Evolutionary conservation across 306 rosid species (phyloP), one percentile per base, ranked within the genome.

Genomic region (Fragaria iinumae): DNA sequence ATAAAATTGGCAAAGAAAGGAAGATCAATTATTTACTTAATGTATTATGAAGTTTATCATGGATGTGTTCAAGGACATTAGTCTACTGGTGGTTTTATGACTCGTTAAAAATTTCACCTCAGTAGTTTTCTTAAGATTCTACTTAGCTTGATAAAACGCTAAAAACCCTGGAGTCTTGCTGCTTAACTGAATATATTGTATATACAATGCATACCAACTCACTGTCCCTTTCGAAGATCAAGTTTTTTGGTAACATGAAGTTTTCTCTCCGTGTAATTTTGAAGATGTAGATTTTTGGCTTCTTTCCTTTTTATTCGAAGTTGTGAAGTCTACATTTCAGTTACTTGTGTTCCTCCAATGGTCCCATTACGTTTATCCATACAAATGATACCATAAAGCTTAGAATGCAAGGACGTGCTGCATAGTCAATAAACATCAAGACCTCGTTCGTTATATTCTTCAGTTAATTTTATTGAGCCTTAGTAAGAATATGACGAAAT

Each of bases 1-100:
- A 27, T 27, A 27, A 27, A 27, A 27, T 27, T 27, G 29, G 29
- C 5, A 29, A 29, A 83, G 25, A 90, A 75, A 57, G 98, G 96
- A 80, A 87, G 66, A 83, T 92, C 98, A 72, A 71, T 89, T 72
- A 29, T 29, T 29, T 88, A 97, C 87, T 29, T 41, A 69, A 69
- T 17, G 25, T 27, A 16, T 27, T 49, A n/a, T 71, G 36, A 59
- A 50, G 29, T 72, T 59, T 25, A 17, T 3, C 44, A 27, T 27
- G 74, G 75, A 34, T 18, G 36, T 36, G 36, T 52, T 72, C 16
- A 20, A 34, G 76, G 13, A 20, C 48, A 20, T 70, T 29, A 48
- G 18, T 47, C 41, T 32, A 14, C 4, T 5, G 60, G 44, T 50
- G 27, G 43, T 70, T 5, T 48, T 8, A 34, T 11, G 49, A 34